These are phyloP conservation scores for Scleroderma bovista DNA, from an alignment of 768 basidiomycete species.

Conservation along the genomic window DNA sequence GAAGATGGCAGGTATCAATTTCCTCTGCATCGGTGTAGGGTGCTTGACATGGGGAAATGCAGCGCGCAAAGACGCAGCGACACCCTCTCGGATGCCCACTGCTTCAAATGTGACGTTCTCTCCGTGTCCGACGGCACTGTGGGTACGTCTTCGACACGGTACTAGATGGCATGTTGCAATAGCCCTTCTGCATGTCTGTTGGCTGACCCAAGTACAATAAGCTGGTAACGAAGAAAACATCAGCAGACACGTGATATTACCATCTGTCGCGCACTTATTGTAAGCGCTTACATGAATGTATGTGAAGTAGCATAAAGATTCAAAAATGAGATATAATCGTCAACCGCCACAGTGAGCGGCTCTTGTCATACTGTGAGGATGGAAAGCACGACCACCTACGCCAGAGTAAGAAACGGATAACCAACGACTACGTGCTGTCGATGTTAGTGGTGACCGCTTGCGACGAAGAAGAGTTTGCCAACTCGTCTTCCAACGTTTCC, in stretches of 20 bases:
- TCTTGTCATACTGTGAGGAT: conserved; percentile 21
- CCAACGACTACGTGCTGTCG: conserved; percentile 7
- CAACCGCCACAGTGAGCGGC: conserved; percentile 1
- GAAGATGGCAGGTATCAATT: conserved; percentile 58
- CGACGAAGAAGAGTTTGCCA: conserved; percentile 10
- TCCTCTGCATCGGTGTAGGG: conserved; percentile 56
- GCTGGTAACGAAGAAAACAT: conserved; percentile 11
- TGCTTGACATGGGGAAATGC: conserved; percentile 58
- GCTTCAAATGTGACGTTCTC: conserved; percentile 37
- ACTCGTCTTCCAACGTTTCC: conserved; percentile 16
- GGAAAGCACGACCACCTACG: conserved; percentile 12
- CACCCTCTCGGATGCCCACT: conserved; percentile 45
- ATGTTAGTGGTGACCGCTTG: conserved; percentile 3
- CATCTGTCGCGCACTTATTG: conserved; percentile 2
- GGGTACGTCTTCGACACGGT: conserved; percentile 12
- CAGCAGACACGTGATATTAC: conserved; percentile 16
- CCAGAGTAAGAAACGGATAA: conserved; percentile 1
- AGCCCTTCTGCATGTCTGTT: conserved; percentile 17
- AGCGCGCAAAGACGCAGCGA: conserved; percentile 43
- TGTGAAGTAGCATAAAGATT: too few relatives aligned
- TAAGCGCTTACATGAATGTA: too few relatives aligned
- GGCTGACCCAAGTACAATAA: conserved; percentile 4
- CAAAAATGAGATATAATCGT: conserved; percentile 2
- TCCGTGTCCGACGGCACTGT: background rate
- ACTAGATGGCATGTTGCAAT: conserved; percentile 19